Base-by-base conservation (phyloP, 2,329 filamentous ascomycete species). In the Dothideomycetes sp. region DNA sequence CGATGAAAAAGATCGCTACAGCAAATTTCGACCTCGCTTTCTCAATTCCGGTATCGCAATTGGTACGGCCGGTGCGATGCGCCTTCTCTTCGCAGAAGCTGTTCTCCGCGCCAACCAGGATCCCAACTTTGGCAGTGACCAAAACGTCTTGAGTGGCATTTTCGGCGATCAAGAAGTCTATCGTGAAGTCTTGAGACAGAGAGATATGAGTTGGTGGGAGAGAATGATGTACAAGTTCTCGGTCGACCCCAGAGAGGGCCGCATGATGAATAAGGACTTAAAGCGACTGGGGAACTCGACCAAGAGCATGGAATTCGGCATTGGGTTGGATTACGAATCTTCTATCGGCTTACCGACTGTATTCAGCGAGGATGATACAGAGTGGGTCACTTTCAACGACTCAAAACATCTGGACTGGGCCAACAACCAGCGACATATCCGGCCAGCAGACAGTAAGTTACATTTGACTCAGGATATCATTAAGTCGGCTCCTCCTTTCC, bases 11-110 rank as follows among this genome's bases (percentile, higher is more conserved):
- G 53, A 56, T 1, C 53, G 64, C 20, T 58, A 56, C 8, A 54
- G 55, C 42, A 37, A 35, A 10, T 25, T 44, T 29, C 60, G 66
- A 1, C 68, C 69, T 10, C 59, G 65, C 12, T 74, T 62, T 55
- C 47, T 55, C 23, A 51, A 55, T 27, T 51, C 48, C 1, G 51
- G 51, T 10, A 45, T 50, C 1, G 47, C 30, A 4, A 48, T 56
- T n/a, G 53, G 53, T 3, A 46, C 46, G 7, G 49, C 52, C 8
- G 42, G 47, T 8, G 53, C 53, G 3, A 52, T 56, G 51, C 46
- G 50, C 3, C 47, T 49, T 23, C 45, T 56, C 24, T 55, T 52
- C 31, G 40, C 38, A 7, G 50, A 54, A 34, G 50, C 66, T 4
- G 43, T 65, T 10, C 23, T 44, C 27, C 58, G 60, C 18, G 56